Evolutionary conservation across 1,284 basidiomycete species (phyloP).

Genomic region (Ustilago curta): DNA sequence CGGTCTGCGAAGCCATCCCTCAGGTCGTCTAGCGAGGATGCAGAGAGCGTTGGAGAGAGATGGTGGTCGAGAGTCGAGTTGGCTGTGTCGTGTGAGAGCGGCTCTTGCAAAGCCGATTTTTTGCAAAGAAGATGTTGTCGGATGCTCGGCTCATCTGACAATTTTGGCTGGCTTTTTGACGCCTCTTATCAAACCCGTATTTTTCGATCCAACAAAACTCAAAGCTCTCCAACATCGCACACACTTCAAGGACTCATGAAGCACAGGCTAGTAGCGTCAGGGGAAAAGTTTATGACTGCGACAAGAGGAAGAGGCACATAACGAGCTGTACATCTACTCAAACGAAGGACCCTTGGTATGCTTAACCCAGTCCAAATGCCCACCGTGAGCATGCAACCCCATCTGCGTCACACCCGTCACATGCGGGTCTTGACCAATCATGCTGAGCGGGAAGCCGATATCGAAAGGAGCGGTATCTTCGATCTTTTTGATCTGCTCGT

Average conservation of each 20-base stretch:
- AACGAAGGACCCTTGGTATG: slow-evolving; percentile 42
- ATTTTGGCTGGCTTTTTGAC: slow-evolving; percentile 11
- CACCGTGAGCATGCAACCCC: slow-evolving; percentile 31
- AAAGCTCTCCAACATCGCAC: not conserved
- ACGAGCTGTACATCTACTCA: slow-evolving; percentile 7
- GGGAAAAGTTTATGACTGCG: too few species aligned
- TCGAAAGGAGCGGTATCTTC: slow-evolving; percentile 53
- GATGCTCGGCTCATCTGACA: slow-evolving; percentile 5
- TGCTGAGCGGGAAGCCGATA: slow-evolving; percentile 58
- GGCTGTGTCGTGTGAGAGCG: slow-evolving; percentile 15
- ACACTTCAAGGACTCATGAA: too few species aligned
- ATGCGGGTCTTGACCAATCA: slow-evolving; percentile 39
- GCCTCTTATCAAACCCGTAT: slow-evolving; percentile 1
- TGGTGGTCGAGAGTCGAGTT: slow-evolving; percentile 1
- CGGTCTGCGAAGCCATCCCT: slow-evolving; percentile 1
- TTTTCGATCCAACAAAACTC: not conserved
- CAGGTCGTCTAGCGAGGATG: not conserved
- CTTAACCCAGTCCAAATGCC: slow-evolving; percentile 52
- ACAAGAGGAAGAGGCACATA: too few species aligned
- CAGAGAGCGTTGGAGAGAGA: not conserved
- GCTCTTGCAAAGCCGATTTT: slow-evolving; percentile 14
- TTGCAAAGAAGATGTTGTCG: not conserved
- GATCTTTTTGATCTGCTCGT: slow-evolving; percentile 58
- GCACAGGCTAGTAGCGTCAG: too few species aligned
- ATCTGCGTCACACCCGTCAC: slow-evolving; percentile 30